Conservation (phyloP, 441 rosid species). For the Gossypium davidsonii region DNA sequence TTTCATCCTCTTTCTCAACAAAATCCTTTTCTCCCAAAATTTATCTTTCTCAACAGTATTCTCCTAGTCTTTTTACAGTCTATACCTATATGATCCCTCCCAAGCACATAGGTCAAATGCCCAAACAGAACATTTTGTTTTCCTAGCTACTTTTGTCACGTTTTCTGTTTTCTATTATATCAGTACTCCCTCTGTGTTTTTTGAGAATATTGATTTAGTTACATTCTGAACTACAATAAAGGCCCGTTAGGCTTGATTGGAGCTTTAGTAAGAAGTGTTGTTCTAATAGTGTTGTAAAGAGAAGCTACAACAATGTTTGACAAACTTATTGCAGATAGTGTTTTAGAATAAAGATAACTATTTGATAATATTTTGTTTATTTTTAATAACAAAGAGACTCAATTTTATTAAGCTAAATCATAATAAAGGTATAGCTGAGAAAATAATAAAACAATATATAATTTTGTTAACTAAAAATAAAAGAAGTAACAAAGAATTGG, state of each 20-base stretch:
- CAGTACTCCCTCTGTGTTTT: background rate
- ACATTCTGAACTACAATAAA: background rate
- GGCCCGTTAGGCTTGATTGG: background rate
- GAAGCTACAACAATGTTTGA: background rate
- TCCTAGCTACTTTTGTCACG: background rate
- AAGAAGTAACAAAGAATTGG: background rate
- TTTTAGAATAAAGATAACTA: background rate
- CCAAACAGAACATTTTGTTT: background rate
- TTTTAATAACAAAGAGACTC: background rate
- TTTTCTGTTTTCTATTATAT: background rate
- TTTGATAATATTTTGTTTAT: background rate
- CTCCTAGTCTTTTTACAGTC: background rate
- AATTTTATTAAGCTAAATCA: background rate
- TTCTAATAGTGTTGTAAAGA: background rate
- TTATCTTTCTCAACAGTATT: background rate
- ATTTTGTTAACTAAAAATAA: background rate
- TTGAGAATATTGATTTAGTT: background rate
- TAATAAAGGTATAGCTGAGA: background rate
- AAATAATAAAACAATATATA: background rate
- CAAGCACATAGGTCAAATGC: background rate
- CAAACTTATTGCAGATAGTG: background rate
- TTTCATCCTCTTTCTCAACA: background rate
- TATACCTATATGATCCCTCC: background rate
- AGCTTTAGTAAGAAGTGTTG: background rate
- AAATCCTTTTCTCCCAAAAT: background rate